Evolutionary conservation across 768 basidiomycete genomes (phyloP), one percentile per base, ranked within the genome.

Genomic region (Boletus barrowsii): DNA sequence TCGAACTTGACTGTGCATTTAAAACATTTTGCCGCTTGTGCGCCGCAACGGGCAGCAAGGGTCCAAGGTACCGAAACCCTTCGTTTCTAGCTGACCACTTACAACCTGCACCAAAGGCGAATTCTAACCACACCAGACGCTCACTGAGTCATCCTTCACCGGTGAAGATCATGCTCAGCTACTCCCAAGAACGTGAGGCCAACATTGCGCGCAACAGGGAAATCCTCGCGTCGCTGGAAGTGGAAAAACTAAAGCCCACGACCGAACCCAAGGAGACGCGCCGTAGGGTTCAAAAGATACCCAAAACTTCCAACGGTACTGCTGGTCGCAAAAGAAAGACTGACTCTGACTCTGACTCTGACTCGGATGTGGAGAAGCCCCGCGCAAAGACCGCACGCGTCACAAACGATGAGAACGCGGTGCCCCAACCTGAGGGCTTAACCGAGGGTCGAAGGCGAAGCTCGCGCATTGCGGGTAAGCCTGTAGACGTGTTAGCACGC

Each of bases 391-490:
- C 20, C 0, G 53, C 56, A 4, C 65, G 63, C 43, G 41, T 58
- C 45, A 41, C 42, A 0, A 47, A 62, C 33, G 63, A 68, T 7
- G 65, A 66, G 42, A 65, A 67, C 47, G 36, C 30, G 47, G 40
- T 29, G n/a, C 57, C 62, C 2, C 40, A 9, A 2, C 29, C 4
- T 0, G 49, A 14, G 8, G 47, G 4, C 2, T 24, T 36, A 5
- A 10, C 42, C 3, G 58, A 55, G 39, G 75, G 74, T 10, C 61
- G 76, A 50, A 81, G 90, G n/a, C 75, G 91, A 48, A 92, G 90
- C 64, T 72, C 79, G 42, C 79, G 90, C 47, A 84, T 84, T 57
- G 73, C 77, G 4, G 84, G 83, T 1, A 87, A 83, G 60, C 69
- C 63, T 14, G 66, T 4, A 75, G 87, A 68, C 86, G 87, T 66